These are phyloP conservation scores for Rutstroemia sydowiana DNA, from an alignment of 2,329 filamentous ascomycete species.

Conservation along the genomic window DNA sequence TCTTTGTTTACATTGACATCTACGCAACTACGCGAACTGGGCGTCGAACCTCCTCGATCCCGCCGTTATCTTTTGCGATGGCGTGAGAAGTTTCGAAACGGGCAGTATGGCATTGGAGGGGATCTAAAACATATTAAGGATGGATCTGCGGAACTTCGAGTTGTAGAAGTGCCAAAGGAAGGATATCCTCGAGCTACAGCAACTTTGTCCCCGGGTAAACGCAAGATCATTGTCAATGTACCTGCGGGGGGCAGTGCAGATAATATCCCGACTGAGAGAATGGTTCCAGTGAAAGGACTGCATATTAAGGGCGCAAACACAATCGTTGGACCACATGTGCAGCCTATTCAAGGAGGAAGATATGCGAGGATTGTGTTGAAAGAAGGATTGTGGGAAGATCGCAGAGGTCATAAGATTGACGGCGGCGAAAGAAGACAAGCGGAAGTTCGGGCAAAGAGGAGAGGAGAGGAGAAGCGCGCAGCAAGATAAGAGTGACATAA, in stretches of 20 bases:
- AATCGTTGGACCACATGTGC: slow-evolving; percentile 69
- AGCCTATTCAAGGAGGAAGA: slow-evolving; percentile 57
- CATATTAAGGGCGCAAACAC: slow-evolving; percentile 59
- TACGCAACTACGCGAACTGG: slow-evolving; percentile 69
- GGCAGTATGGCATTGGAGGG: slow-evolving; percentile 72
- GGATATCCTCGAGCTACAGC: slow-evolving; percentile 38
- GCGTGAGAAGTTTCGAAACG: slow-evolving; percentile 76
- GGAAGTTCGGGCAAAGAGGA: slow-evolving; percentile 80
- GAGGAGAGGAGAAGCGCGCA: slow-evolving; percentile 57
- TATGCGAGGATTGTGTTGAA: slow-evolving; percentile 62
- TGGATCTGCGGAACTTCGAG: slow-evolving; percentile 44
- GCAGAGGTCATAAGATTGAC: slow-evolving; percentile 83
- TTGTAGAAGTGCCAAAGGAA: slow-evolving; percentile 34
- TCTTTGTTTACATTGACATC: slow-evolving; percentile 78
- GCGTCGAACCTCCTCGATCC: slow-evolving; percentile 76
- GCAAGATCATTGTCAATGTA: slow-evolving; percentile 52
- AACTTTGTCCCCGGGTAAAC: slow-evolving; percentile 44
- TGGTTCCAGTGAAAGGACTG: slow-evolving; percentile 55
- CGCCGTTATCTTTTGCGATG: slow-evolving; percentile 81
- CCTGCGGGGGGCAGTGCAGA: slow-evolving; percentile 36
- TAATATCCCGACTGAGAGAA: slow-evolving; percentile 28
- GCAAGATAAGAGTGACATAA: slow-evolving; percentile 32
- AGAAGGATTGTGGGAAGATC: slow-evolving; percentile 91
- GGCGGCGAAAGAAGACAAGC: slow-evolving; percentile 87
- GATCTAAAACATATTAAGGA: slow-evolving; percentile 66